A percentile compares a stretch with the other conserved stretches of the same genome.
Evolutionary conservation across 164 flowering plant genomes (phyloP).

Genomic region (Magnolia sinica): DNA sequence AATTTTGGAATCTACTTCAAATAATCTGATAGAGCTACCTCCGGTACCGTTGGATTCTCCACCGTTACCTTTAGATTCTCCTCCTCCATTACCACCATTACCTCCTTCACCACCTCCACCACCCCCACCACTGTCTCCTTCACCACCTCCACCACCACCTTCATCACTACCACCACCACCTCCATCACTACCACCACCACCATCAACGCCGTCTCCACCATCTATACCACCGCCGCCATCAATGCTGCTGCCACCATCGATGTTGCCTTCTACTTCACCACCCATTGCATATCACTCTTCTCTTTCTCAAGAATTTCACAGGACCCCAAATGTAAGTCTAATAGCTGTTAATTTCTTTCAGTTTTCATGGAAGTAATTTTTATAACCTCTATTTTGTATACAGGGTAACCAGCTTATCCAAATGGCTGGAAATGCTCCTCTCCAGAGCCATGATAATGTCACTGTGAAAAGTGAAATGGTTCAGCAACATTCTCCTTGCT

Average conservation of each 20-base stretch:
- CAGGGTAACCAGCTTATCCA: conserved; percentile 54
- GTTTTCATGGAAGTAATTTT: neutral
- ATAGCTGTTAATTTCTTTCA: neutral
- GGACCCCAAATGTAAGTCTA: conserved; percentile 43
- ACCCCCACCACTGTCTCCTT: conserved; percentile 26
- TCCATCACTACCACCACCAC: conserved; percentile 24
- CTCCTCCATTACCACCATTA: conserved; percentile 27
- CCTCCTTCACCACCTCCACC: conserved; percentile 31
- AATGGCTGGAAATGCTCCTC: conserved; percentile 44
- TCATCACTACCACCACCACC: conserved; percentile 22
- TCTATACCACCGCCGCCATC: conserved; percentile 4
- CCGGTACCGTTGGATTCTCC: conserved; percentile 68
- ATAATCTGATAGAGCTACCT: conserved; percentile 31
- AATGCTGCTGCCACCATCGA: conserved; percentile 11
- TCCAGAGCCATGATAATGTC: conserved; percentile 39
- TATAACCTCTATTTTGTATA: conserved; percentile 5
- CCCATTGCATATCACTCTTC: conserved; percentile 39
- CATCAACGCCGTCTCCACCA: conserved; percentile 18
- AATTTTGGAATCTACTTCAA: conserved; percentile 26
- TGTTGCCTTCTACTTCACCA: conserved; percentile 37
- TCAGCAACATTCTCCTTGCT: conserved; percentile 44
- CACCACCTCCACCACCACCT: conserved; percentile 20
- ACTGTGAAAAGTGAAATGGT: conserved; percentile 41
- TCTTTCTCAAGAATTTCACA: conserved; percentile 41
- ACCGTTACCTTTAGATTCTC: conserved; percentile 53